A percentile compares a stretch with the other conserved stretches of the same genome.
phyloP scores from a whole-genome alignment of 345 rosid genomes.

The Citrus australasica region DNA sequence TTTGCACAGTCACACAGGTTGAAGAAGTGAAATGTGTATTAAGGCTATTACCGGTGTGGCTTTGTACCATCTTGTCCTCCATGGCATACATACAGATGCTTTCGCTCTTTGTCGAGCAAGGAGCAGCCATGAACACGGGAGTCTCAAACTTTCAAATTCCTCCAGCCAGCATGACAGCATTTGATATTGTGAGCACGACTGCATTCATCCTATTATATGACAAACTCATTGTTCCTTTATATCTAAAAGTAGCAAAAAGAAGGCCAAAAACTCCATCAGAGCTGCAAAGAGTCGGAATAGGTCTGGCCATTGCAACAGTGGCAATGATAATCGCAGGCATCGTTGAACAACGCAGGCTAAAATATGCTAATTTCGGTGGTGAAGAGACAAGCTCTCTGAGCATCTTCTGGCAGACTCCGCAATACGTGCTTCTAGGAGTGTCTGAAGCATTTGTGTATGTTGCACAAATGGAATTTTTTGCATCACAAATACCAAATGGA shows the following conservation, averaged over 20 bases:
- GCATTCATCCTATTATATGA: constrained; percentile 30
- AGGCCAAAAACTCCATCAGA: constrained; percentile 24
- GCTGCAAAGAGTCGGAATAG: constrained; percentile 29
- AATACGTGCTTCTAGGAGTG: constrained; percentile 29
- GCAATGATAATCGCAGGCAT: constrained; percentile 31
- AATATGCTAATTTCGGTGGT: not conserved
- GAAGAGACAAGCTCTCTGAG: constrained; percentile 24
- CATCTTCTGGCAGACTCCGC: constrained; percentile 44
- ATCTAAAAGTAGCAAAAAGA: constrained; percentile 19
- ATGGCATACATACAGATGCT: constrained; percentile 29
- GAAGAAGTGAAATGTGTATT: constrained; percentile 43
- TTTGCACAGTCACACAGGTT: constrained; percentile 41
- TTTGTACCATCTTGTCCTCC: constrained; percentile 30
- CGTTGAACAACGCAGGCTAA: constrained; percentile 30
- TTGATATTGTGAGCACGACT: constrained; percentile 28
- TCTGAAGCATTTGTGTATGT: constrained; percentile 33
- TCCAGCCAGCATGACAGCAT: constrained; percentile 39
- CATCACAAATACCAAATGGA: constrained; percentile 29
- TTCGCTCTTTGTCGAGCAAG: constrained; percentile 39
- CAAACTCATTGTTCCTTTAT: constrained; percentile 23
- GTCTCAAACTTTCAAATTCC: constrained; percentile 29
- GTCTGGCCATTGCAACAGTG: constrained; percentile 24
- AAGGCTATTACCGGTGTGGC: constrained; percentile 36
- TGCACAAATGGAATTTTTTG: constrained; percentile 39
- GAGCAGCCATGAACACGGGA: constrained; percentile 36